Conservation (phyloP, 805 yeast species). For the Ogataea parapolymorpha region DNA sequence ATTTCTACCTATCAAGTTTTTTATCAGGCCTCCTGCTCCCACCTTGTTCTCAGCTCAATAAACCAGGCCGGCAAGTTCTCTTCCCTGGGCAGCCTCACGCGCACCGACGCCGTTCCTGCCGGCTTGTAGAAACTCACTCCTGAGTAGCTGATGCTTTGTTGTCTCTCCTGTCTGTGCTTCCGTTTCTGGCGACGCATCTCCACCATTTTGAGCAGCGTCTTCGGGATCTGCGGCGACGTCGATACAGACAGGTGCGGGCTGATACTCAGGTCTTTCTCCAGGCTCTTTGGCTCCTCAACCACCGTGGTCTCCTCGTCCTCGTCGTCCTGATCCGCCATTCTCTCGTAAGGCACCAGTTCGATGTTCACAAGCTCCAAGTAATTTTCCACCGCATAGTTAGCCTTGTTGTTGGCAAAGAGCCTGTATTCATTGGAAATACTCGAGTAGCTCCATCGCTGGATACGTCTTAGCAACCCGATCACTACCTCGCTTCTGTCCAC, state of each 20-base stretch:
- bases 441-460: constrained; percentile 87
- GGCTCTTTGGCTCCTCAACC: constrained; percentile 1
- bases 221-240: constrained; percentile 69
- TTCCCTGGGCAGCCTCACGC: constrained; percentile 53
- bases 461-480: constrained; percentile 74
- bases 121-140: constrained; percentile 32
- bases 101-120: constrained; percentile 10
- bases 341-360: constrained; percentile 43
- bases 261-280: constrained; percentile 5
- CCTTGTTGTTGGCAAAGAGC: constrained; percentile 61
- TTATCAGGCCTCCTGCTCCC: constrained; percentile 46
- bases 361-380: constrained; percentile 71
- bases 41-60: constrained; percentile 52
- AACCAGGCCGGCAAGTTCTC: constrained; percentile 76
- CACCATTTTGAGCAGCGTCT: constrained; percentile 51
- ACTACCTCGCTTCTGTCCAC: constrained; percentile 80
- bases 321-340: constrained; percentile 8
- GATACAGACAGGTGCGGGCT: constrained; percentile 41
- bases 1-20: neutral
- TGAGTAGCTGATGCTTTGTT: constrained; percentile 7
- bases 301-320: constrained; percentile 6
- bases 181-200: constrained; percentile 45
- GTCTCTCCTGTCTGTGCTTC: constrained; percentile 13
- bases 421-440: constrained; percentile 84
- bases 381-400: constrained; percentile 77